Evolutionary conservation across 2,329 filamentous ascomycete genomes (phyloP).

Genomic region (Fusarium fujikuroi): DNA sequence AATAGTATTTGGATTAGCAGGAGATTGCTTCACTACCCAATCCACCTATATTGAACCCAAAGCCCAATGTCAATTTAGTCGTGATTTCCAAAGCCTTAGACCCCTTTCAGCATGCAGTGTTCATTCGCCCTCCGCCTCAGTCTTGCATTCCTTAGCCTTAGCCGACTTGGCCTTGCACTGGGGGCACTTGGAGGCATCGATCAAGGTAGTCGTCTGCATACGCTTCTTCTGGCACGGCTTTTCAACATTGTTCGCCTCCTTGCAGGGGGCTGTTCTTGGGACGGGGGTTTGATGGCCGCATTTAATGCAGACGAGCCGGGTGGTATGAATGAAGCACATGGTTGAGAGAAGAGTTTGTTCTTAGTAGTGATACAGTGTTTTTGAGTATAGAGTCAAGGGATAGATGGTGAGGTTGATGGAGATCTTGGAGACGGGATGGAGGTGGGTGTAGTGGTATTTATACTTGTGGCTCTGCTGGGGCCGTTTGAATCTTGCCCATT

Average conservation of each 20-base stretch:
- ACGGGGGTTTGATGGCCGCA: not conserved
- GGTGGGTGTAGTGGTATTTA: not conserved
- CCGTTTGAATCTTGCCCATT: not conserved
- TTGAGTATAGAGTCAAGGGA: not conserved
- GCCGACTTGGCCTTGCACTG: not conserved
- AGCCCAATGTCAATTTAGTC: fast-evolving
- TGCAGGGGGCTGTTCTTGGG: not conserved
- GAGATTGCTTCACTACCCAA: not conserved
- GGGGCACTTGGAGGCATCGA: not conserved
- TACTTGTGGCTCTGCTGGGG: not conserved
- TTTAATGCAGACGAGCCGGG: not conserved
- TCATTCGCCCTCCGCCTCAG: not conserved
- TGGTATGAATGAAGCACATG: not conserved
- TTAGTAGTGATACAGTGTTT: too few relatives aligned
- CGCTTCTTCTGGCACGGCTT: not conserved
- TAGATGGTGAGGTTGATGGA: not conserved
- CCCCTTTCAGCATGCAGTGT: fast-evolving
- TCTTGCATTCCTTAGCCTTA: not conserved
- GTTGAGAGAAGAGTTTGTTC: fast-evolving
- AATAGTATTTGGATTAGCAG: not conserved
- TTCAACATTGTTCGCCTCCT: not conserved
- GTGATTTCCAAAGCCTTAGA: not conserved
- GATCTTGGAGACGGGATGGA: not conserved
- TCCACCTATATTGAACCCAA: fast-evolving
- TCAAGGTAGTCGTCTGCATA: not conserved